These are phyloP conservation scores for Gleditsia sinensis DNA, from an alignment of 306 rosid species.

Conservation along the genomic window DNA sequence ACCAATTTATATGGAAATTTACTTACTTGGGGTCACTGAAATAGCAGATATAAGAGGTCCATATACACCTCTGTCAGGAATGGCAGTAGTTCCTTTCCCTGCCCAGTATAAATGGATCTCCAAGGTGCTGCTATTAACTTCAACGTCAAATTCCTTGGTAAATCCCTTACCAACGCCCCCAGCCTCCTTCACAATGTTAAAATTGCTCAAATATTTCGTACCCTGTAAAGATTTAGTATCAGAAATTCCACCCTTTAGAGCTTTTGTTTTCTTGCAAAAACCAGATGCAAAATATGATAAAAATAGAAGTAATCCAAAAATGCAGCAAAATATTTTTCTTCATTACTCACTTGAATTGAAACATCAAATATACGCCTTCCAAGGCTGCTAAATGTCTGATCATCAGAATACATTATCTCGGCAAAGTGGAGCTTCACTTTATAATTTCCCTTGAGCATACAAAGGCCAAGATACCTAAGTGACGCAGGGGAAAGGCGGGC, in stretches of 20 bases:
- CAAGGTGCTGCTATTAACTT: constrained; percentile 56
- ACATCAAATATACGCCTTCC: constrained; percentile 83
- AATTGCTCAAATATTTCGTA: constrained; percentile 49
- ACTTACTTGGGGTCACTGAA: constrained; percentile 65
- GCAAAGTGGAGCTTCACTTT: constrained; percentile 82
- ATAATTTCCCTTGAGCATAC: constrained; percentile 70
- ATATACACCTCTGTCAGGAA: constrained; percentile 71
- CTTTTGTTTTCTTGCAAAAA: not conserved
- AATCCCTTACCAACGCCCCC: constrained; percentile 66
- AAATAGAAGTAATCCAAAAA: not conserved
- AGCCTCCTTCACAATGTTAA: constrained; percentile 64
- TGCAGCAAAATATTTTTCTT: not conserved
- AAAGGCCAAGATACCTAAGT: constrained; percentile 76
- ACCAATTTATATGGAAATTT: not conserved
- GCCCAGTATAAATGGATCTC: constrained; percentile 85
- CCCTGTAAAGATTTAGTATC: constrained; percentile 48
- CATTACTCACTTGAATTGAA: constrained; percentile 76
- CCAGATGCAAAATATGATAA: not conserved
- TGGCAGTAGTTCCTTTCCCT: constrained; percentile 80
- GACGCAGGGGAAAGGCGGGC: constrained; percentile 73
- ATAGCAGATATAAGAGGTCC: constrained; percentile 93
- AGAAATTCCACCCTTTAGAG: constrained; percentile 13
- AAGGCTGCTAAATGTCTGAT: constrained; percentile 48
- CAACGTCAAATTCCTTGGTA: constrained; percentile 37
- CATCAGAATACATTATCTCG: constrained; percentile 69